Base-by-base conservation (phyloP, 345 rosid species). In the Euclidium syriacum region DNA sequence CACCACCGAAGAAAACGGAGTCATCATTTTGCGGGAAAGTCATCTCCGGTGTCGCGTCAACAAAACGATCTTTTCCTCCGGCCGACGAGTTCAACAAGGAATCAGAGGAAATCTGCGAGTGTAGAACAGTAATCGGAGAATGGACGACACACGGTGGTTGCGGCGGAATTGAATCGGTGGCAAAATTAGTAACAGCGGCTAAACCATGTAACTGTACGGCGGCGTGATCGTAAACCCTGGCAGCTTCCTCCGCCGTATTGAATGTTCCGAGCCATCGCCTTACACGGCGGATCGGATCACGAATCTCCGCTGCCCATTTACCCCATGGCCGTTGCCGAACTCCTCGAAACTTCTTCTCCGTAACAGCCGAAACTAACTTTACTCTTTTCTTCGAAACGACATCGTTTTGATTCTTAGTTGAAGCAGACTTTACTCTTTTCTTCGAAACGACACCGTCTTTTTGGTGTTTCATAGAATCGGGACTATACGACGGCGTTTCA, bases 251-350 rank as follows among this genome's bases (percentile, higher is more conserved):
- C 1, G 94, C 96, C 2, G 94, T 89, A 16, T 83, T 78, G 30
- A 76, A 89, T 1, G 96, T 89, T 1, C 94, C 96, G n/a, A 89
- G 67, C 94, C 96, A 89, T 8, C 83, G 44, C 72, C 96, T 77
- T 27, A 77, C 82, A 23, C 94, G 86, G 36, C 78, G 69, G 23
- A 38, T 47, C 3, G 94, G 96, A 62, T 88, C 96, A 51, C 96
- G 80, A 15, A 89, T 86, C 82, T 89, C 96, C 22, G 96, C 96
- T 35, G 96, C 96, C 96, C 96, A 89, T 72, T 86, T 89, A 2
- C 96, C 96, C 96, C 96, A 89, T 0, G 94, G 96, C 47, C 96
- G 62, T 63, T 78, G 96, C 43, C 96, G 67, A 8, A 89, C 96
- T 0, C 96, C 96, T 23, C 96, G 65, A 52, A 78, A 86, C 80